Conservation (phyloP, 2,329 filamentous ascomycete genomes). For the Dendryphion nanum region DNA sequence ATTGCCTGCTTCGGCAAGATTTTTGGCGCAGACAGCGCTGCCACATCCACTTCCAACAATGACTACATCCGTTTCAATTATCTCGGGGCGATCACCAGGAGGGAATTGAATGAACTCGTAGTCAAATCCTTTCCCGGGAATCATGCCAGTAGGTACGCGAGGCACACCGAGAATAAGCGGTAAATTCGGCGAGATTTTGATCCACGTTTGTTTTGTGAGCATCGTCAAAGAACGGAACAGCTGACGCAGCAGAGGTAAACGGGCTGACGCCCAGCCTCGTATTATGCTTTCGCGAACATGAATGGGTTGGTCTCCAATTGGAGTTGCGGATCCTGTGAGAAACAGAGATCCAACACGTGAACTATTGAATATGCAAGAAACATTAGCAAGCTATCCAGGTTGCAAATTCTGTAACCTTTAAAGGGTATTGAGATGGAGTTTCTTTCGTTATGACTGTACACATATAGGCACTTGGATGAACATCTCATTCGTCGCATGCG, state of each 20-base stretch:
- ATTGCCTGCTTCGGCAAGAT: constrained; percentile 72
- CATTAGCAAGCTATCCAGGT: too few relatives aligned
- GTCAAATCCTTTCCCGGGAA: constrained; percentile 51
- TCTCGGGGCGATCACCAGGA: constrained; percentile 52
- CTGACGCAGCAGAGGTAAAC: constrained; percentile 54
- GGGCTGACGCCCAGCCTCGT: constrained; percentile 60
- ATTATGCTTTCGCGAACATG: constrained; percentile 62
- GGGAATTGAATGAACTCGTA: constrained; percentile 65
- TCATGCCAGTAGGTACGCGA: constrained; percentile 55
- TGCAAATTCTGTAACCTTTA: too few relatives aligned
- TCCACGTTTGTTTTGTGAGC: constrained; percentile 56
- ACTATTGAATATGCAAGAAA: constrained; percentile 39
- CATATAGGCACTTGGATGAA: too few relatives aligned
- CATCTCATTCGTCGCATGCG: too few relatives aligned
- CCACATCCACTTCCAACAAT: constrained; percentile 87
- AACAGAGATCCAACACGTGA: constrained; percentile 62
- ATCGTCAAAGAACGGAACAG: constrained; percentile 57
- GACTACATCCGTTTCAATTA: constrained; percentile 75
- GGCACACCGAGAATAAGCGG: constrained; percentile 58
- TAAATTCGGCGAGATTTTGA: constrained; percentile 57
- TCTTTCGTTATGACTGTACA: too few relatives aligned
- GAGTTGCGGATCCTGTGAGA: constrained; percentile 65
- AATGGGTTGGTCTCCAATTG: constrained; percentile 61
- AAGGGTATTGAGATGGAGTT: too few relatives aligned
- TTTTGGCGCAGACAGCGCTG: constrained; percentile 77